These are phyloP conservation scores for Epichloe uncinata DNA, from an alignment of 2,329 filamentous ascomycete genomes.

Conservation along the genomic window DNA sequence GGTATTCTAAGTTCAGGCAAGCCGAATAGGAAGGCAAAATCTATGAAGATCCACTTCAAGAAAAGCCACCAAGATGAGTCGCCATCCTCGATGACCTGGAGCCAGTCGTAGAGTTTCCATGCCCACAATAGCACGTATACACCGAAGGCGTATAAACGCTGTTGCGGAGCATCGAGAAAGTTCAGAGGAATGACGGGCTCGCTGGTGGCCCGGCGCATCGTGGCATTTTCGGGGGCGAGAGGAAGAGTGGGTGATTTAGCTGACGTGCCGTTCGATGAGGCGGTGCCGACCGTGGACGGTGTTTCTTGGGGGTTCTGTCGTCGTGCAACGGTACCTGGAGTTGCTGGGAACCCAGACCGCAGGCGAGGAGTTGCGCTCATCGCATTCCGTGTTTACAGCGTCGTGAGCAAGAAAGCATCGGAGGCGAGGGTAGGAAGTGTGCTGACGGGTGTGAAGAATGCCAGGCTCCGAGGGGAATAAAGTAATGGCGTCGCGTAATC, in stretches of 20 bases:
- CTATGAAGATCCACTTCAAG: conserved; percentile 83
- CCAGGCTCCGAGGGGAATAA: not conserved
- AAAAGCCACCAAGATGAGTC: conserved; percentile 82
- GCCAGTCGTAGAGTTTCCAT: conserved; percentile 83
- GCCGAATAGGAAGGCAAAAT: conserved; percentile 76
- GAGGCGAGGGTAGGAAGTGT: not conserved
- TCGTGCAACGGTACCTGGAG: conserved; percentile 42
- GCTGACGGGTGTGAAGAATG: not conserved
- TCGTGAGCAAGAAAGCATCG: conserved; percentile 5
- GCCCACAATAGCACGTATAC: conserved; percentile 63
- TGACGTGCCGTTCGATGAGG: conserved; percentile 17
- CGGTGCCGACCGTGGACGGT: conserved; percentile 17
- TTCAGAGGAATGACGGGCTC: conserved; percentile 66
- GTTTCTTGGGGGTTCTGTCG: conserved; percentile 20
- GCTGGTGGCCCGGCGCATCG: conserved; percentile 14
- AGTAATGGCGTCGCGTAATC: not conserved
- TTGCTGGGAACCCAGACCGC: conserved; percentile 69
- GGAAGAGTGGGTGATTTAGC: conserved; percentile 27
- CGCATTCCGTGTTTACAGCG: conserved; percentile 38
- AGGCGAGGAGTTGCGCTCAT: conserved; percentile 77
- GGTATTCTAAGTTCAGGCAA: conserved; percentile 82
- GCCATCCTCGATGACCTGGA: conserved; percentile 63
- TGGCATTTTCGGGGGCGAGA: conserved; percentile 31
- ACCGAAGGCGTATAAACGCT: conserved; percentile 76
- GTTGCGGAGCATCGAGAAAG: conserved; percentile 78